A percentile compares a stretch with the other conserved stretches of the same genome.
Conservation (phyloP, 2,329 filamentous ascomycete genomes). For the Pseudocercospora fijiensis region DNA sequence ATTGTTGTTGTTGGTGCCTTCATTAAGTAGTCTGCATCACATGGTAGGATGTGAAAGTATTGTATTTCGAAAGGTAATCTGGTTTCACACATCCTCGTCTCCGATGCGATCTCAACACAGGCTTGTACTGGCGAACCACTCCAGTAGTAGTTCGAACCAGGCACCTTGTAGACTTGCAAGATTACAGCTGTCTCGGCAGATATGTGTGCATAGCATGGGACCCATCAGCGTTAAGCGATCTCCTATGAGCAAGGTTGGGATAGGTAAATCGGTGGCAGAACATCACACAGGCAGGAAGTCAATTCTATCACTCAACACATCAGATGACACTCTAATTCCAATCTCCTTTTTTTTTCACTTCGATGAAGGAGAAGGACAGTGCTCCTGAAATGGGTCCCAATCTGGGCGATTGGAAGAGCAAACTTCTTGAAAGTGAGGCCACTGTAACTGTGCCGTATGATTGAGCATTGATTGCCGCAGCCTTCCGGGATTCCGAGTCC, state of each 20-base stretch:
- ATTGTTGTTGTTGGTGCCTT: conserved; percentile 1
- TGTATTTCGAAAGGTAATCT: conserved; percentile 9
- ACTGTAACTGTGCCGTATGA: not conserved
- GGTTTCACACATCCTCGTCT: not conserved
- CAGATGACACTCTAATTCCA: not conserved
- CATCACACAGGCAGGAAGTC: not conserved
- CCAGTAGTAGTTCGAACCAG: conserved; percentile 6
- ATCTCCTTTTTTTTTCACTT: conserved; percentile 3
- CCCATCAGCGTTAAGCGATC: conserved; percentile 10
- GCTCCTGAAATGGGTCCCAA: not conserved
- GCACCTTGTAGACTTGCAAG: conserved; percentile 5
- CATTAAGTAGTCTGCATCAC: not conserved
- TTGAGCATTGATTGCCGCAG: not conserved
- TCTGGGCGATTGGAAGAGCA: not conserved
- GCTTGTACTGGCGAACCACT: not conserved
- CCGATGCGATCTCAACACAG: conserved; percentile 6
- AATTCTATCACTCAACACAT: not conserved
- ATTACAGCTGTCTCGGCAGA: conserved; percentile 12
- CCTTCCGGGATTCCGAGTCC: not conserved
- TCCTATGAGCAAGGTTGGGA: conserved; percentile 1
- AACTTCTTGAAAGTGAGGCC: not conserved
- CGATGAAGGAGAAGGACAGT: not conserved
- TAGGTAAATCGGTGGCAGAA: not conserved
- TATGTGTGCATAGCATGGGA: conserved; percentile 5
- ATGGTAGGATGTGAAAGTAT: not conserved